phyloP scores from a whole-genome alignment of 495 filamentous ascomycete genomes.

The Tuber magnatum region DNA sequence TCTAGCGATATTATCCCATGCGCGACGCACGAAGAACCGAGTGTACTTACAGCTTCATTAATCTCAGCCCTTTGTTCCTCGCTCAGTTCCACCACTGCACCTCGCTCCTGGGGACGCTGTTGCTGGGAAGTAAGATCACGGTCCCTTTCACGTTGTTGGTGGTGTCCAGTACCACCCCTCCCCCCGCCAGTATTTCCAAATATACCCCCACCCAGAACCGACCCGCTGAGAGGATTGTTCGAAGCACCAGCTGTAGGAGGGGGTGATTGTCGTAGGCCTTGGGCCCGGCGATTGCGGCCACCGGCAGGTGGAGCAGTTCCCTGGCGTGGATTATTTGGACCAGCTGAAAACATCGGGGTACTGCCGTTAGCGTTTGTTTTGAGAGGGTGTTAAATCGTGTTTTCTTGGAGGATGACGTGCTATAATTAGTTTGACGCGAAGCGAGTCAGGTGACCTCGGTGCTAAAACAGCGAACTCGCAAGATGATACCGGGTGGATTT shows the following conservation, averaged over 20 bases:
- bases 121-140: conserved; percentile 40
- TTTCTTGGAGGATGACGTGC: neutral
- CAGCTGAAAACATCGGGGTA: neutral
- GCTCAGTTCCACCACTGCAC: conserved; percentile 47
- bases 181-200: conserved; percentile 32
- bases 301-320: conserved; percentile 21
- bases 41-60: conserved; percentile 67
- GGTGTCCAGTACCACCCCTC: conserved; percentile 44
- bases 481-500: neutral
- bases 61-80: conserved; percentile 88
- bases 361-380: neutral
- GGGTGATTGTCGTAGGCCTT: conserved; percentile 27
- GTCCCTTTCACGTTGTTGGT: conserved; percentile 43
- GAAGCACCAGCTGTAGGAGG: conserved; percentile 26
- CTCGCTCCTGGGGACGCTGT: conserved; percentile 38
- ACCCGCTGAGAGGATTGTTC: conserved; percentile 19
- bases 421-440: neutral
- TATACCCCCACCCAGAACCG: conserved; percentile 22
- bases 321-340: conserved; percentile 17
- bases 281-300: conserved; percentile 18
- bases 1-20: neutral
- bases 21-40: neutral
- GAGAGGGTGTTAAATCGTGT: neutral
- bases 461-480: neutral
- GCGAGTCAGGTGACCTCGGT: neutral